Base-by-base conservation (phyloP, 176 grass and related monocot species). In the Oryza australiensis region DNA sequence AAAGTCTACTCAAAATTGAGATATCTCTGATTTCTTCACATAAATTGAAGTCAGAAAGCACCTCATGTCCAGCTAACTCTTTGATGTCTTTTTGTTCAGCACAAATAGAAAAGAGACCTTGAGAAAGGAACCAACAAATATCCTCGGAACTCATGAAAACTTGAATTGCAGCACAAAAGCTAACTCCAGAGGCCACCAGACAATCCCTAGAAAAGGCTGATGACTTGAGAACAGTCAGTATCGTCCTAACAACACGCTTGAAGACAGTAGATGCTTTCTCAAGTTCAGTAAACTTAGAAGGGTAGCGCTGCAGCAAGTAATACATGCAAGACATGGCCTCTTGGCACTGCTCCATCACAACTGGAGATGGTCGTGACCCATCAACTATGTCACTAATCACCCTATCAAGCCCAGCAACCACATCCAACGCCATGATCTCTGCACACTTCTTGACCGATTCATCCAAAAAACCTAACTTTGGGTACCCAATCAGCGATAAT, bases 301-400 rank as follows among this genome's bases (percentile, higher is more conserved):
- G 90, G 81, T 95, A 93, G 70, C 86, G 83, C 86, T 98, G 96
- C 77, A 98, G 88, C 90, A 98, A 85, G 87, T 95, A 98, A 69
- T 98, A 95, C 87, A 98, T 86, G 88, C 96, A 98, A 80, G 96
- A 98, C 96, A 98, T 93, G 64, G 93, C 86, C 43, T 95, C 96
- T 66, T 98, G 96, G 89, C 93, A 95, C 85, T 91, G 93, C 69
- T 98, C 96, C 96, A 98, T 95, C n/a, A 95, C 92, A 37, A 91
- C 87, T 7, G 93, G 96, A 40, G 93, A 98, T 28, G 90, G 93
- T 2, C 89, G 85, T 59, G 82, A 98, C 14, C 96, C 96, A 71
- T 40, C 81, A 78, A 23, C 70, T 73, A 90, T 88, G 81, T 98
- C 90, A 37, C 76, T 81, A 60, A 91, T 69, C 64, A 98, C 87